Evolutionary conservation across 495 filamentous ascomycete genomes (phyloP).

Genomic region (Aspergillus bertholletiae): DNA sequence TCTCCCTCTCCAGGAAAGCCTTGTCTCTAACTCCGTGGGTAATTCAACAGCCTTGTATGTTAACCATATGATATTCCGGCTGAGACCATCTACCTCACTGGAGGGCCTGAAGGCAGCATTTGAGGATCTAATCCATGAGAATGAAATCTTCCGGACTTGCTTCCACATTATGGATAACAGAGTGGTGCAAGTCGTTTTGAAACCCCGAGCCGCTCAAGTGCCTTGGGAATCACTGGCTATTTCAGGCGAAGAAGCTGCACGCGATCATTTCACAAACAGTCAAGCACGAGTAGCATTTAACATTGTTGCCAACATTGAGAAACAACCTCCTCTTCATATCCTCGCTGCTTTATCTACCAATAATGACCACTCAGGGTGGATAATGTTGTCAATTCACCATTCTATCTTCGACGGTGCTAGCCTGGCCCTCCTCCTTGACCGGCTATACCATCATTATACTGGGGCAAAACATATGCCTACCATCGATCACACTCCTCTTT

Average conservation of each 20-base stretch:
- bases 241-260: conserved; percentile 3
- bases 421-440: conserved; percentile 11
- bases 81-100: conserved; percentile 33
- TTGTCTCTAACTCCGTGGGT: conserved; percentile 66
- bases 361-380: neutral
- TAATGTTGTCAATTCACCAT: conserved; percentile 42
- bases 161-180: conserved; percentile 50
- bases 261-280: neutral
- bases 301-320: conserved; percentile 14
- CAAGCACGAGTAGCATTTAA: conserved; percentile 11
- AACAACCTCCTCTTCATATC: neutral
- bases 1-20: conserved; percentile 69
- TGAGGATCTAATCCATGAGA: conserved; percentile 43
- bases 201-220: conserved; percentile 7
- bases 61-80: conserved; percentile 64
- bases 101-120: conserved; percentile 49
- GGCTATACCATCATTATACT: conserved; percentile 11
- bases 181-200: conserved; percentile 60
- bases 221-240: conserved; percentile 13
- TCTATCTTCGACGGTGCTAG: conserved; percentile 68
- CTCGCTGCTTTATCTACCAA: conserved; percentile 4
- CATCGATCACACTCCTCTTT: neutral
- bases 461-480: neutral
- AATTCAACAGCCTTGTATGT: conserved; percentile 67
- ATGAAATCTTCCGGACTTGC: conserved; percentile 63